Evolutionary conservation across 768 basidiomycete species (phyloP), one percentile per base, ranked within the genome.

Genomic region (Tricholomella constricta): DNA sequence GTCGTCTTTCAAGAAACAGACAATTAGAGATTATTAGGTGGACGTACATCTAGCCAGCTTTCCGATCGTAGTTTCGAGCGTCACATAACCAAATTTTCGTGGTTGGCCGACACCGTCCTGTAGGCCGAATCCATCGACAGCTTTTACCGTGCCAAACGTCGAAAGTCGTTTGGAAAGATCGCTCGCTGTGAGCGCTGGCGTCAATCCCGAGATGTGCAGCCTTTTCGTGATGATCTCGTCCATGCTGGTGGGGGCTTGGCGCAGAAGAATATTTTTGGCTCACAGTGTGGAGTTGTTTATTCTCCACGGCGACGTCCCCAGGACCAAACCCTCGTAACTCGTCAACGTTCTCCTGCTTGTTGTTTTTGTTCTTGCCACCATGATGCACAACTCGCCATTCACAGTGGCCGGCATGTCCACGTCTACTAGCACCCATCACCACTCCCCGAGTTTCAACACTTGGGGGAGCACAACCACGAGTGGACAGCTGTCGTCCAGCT

Each of bases 161-260:
- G 79, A 78, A 2, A 91, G 74, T 32, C 84, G 80, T 29, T 72
- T 68, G 6, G 73, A 73, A n/a, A 89, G 73, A 65, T 88, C 88
- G 17, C 72, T 68, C 3, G 69, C 64, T 0, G 82, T 76, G 26
- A 92, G 80, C 4, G 83, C 70, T 0, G 87, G 82, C 0, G 88
- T 90, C 3, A 92, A 75, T 2, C 90, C 90, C 25, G 89, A 89
- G 48, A 92, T 75, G 47, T 89, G 87, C 9, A 91, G 73, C 34
- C 88, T 75, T 71, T 86, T 90, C 1, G 80, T 75, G 48, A 77
- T 67, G 31, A 5, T 36, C 37, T 54, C 58, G 42, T 59, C 53
- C 58, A 57, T 57, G 9, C 45, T 22, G 17, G 11, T 15, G 20
- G 11, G 29, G 11, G 11, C 29, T 31, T 31, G 29, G 11, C 31